A percentile compares a stretch with the other conserved stretches of the same genome.
These are phyloP conservation scores for Moricandia arvensis DNA, from an alignment of 345 rosid species.

Conservation along the genomic window DNA sequence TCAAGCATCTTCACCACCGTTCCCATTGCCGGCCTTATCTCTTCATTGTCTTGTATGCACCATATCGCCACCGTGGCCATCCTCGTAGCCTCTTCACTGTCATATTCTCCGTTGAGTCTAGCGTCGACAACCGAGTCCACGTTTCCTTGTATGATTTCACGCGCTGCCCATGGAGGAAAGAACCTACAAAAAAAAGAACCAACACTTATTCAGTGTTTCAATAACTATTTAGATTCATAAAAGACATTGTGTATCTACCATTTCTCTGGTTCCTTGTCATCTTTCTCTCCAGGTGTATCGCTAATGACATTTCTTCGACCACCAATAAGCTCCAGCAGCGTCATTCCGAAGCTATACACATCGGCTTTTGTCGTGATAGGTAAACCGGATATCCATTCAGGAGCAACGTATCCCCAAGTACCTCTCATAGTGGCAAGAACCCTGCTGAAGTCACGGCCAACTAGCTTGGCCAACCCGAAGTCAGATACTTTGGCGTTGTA, in stretches of 20 bases:
- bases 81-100: slow-evolving; percentile 54
- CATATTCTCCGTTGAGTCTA: slow-evolving; percentile 46
- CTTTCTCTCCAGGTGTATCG: slow-evolving; percentile 42
- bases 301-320: slow-evolving; percentile 64
- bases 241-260: slow-evolving; percentile 25
- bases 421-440: slow-evolving; percentile 66
- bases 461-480: slow-evolving; percentile 62
- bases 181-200: slow-evolving; percentile 41
- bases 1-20: slow-evolving; percentile 73
- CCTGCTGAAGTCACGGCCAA: slow-evolving; percentile 59
- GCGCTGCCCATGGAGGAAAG: slow-evolving; percentile 92
- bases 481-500: slow-evolving; percentile 54
- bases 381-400: slow-evolving; percentile 63
- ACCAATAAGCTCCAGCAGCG: slow-evolving; percentile 60
- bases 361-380: slow-evolving; percentile 67
- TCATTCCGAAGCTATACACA: slow-evolving; percentile 74
- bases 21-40: slow-evolving; percentile 68
- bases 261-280: slow-evolving; percentile 28
- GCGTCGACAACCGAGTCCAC: slow-evolving; percentile 50
- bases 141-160: slow-evolving; percentile 59
- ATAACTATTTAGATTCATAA: not conserved
- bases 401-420: slow-evolving; percentile 68
- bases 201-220: not conserved
- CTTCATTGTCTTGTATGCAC: slow-evolving; percentile 76
- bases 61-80: slow-evolving; percentile 66